Base-by-base conservation (phyloP, 371 early-diverging fungal species). In the Mortierella sp. region DNA sequence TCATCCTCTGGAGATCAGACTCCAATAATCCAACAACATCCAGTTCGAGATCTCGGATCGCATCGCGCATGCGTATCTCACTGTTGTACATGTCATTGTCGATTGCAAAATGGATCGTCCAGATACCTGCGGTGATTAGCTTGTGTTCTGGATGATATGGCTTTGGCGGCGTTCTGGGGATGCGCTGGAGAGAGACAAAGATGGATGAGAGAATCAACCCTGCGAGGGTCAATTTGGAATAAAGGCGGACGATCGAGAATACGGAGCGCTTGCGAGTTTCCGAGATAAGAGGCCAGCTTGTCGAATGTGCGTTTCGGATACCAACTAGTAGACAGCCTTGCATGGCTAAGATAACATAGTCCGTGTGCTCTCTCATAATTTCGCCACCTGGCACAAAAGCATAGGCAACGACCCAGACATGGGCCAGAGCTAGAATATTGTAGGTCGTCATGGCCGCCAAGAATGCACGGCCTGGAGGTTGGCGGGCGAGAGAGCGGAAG, bases 71-170 rank as follows among this genome's bases (percentile, higher is more conserved):
- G 50, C 93, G 87, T 43, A 87, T 72, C 64, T 94, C 94, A 67
- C 92, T 92, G 63, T 91, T 90, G 91, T 92, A 95, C 93, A 94
- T 92, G 80, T 93, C 92, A 74, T 95, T 92, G 84, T 94, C 95
- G 47, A 95, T 83, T 43, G 92, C 94, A 84, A 95, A 95, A 76
- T 95, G 95, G 71, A 95, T 92, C 9, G 95, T 95, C 95, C 95
- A 95, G 72, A 95, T 95, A 65, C 88, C 94, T 32, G 92, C 91
- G 19, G 94, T 95, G 66, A 95, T 86, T 33, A 91, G 71, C 59
- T 91, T 90, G 64, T 92, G 89, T 36, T 91, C 87, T 6, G 91
- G 87, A 63, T 87, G 89, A 60, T 88, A 85, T n/a, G 94, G 93
- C 47, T 70, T 74, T 9, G 94, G 94, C 7, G 86, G 70, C 10